Evolutionary conservation across 345 rosid species (phyloP).

Genomic region (Eucalyptus cloeziana): DNA sequence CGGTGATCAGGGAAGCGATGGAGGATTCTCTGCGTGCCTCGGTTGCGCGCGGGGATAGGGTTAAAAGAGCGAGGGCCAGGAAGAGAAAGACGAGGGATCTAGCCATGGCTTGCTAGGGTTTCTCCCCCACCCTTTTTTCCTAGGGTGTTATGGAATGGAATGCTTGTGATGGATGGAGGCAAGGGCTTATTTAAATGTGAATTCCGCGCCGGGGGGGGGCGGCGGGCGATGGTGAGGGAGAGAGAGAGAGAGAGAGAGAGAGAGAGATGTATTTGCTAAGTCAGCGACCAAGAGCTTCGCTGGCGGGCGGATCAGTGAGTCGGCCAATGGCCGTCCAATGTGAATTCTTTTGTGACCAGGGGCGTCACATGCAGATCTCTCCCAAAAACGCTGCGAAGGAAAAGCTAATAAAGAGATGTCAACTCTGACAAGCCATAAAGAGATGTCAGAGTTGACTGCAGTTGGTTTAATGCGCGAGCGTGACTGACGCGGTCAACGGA

Average conservation of each 20-base stretch:
- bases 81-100: background rate
- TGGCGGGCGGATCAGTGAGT: background rate
- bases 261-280: background rate
- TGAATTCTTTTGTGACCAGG: background rate
- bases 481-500: background rate
- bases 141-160: background rate
- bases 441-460: background rate
- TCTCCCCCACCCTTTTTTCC: background rate
- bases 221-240: no score
- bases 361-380: background rate
- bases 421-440: background rate
- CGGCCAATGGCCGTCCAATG: background rate
- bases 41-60: background rate
- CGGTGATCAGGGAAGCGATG: conserved; percentile 19
- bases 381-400: background rate
- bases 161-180: background rate
- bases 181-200: background rate
- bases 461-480: background rate
- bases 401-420: background rate
- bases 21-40: background rate
- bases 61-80: background rate
- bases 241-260: fast-evolving
- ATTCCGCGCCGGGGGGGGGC: fast-evolving
- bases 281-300: background rate
- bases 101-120: background rate